Base-by-base conservation (phyloP, 768 basidiomycete species). In the Suillus subaureus region DNA sequence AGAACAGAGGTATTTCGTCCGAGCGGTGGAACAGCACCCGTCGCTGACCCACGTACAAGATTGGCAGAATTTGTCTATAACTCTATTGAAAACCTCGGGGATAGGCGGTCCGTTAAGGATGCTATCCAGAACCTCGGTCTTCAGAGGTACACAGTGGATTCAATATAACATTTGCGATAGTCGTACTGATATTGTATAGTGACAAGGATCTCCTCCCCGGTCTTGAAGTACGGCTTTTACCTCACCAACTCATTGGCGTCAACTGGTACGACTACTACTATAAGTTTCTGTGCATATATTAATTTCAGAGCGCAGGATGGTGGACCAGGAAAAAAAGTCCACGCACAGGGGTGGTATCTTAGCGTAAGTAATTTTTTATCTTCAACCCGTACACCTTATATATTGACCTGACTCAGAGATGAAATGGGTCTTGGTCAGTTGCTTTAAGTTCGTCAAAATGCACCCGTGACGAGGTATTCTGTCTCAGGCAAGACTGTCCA, bases 231-330 rank as follows among this genome's bases (percentile, higher is more conserved):
- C 82, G 86, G 4, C 80, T 94, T 11, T 79, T 94, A 66, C 84
- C 87, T 8, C 93, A 94, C 71, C 90, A 94, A 74, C 79, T 85
- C 43, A 88, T 94, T 61, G 92, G 93, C 0, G 91, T 94, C 21
- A 84, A 84, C 43, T 94, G 91, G 89, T 85, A 65, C 40, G 78
- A 68, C 28, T 61, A 18, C 13, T 40, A 18, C n/a, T 60, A 31
- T 56, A 6, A 23, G 6, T 55, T 28, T 49, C 5, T 49, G 18
- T n/a, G 47, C 54, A 18, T 40, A 21, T 26, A 45, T 55, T 31
- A 61, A 63, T 39, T 11, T 15, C 39, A 21, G 37, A 6, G 35
- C n/a, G 5, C 40, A 86, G 86, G 87, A 92, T 94, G 91, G 64
- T 90, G 0, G 80, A 87, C 18, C 86, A 88, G 71, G 90, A 91